Evolutionary conservation across 2,329 filamentous ascomycete species (phyloP).

Genomic region (Myriosclerotinia scirpicola): DNA sequence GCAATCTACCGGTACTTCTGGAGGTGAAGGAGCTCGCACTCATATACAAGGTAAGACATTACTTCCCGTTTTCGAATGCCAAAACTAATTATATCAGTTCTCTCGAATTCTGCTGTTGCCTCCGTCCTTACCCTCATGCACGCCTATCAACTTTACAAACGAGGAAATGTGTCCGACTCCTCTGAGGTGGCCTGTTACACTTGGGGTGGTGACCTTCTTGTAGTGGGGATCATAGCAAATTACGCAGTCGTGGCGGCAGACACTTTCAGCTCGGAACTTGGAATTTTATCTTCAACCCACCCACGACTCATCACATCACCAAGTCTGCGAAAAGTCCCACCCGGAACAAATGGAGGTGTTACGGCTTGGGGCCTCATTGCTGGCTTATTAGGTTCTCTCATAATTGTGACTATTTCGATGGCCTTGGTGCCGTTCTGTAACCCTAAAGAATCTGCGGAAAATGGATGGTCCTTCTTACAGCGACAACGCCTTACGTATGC

Average conservation of each 20-base stretch:
- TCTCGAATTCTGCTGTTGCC: conserved; percentile 83
- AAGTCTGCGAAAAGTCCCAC: conserved; percentile 74
- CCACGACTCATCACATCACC: conserved; percentile 86
- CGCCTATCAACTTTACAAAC: conserved; percentile 56
- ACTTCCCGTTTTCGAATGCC: not conserved
- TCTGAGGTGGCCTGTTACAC: conserved; percentile 49
- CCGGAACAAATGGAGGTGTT: conserved; percentile 91
- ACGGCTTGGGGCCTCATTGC: conserved; percentile 72
- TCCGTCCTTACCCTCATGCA: conserved; percentile 63
- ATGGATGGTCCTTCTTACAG: conserved; percentile 55
- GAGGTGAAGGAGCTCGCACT: conserved; percentile 79
- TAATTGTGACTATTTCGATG: conserved; percentile 63
- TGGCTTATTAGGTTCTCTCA: conserved; percentile 70
- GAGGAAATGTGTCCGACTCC: conserved; percentile 40
- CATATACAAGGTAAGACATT: conserved; percentile 67
- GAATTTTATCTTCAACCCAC: conserved; percentile 74
- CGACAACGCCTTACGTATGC: conserved; percentile 50
- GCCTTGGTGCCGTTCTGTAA: conserved; percentile 68
- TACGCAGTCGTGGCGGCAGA: conserved; percentile 92
- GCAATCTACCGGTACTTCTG: conserved; percentile 67
- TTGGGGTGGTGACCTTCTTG: conserved; percentile 62
- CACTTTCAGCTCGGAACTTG: conserved; percentile 92
- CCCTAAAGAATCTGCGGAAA: conserved; percentile 34
- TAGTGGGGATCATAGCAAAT: conserved; percentile 70
- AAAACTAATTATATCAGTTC: conserved; percentile 49